phyloP scores from a whole-genome alignment of 306 rosid species.

The Hylodesmum podocarpum region DNA sequence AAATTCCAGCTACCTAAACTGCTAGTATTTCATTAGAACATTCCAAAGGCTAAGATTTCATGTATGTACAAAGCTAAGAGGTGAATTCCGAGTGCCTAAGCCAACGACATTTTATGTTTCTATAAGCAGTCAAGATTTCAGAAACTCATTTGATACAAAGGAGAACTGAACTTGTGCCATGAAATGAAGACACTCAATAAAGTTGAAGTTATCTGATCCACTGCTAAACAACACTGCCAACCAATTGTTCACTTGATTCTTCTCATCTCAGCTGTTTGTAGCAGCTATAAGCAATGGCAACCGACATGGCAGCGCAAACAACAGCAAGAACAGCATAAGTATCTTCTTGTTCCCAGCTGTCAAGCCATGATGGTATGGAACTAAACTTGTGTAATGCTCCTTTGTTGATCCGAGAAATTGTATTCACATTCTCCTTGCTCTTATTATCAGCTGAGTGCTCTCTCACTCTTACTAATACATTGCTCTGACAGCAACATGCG shows the following conservation, averaged over 20 bases:
- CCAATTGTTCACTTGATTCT: not conserved
- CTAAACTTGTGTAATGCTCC: slow-evolving; percentile 45
- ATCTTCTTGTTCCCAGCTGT: slow-evolving; percentile 86
- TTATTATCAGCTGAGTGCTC: slow-evolving; percentile 33
- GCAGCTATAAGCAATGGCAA: slow-evolving; percentile 71
- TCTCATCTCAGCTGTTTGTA: slow-evolving; percentile 55
- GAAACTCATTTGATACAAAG: not conserved
- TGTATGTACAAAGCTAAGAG: slow-evolving; percentile 14
- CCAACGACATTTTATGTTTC: not conserved
- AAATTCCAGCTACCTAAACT: not conserved
- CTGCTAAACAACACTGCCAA: not conserved
- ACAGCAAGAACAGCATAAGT: slow-evolving; percentile 73
- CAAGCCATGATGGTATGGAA: slow-evolving; percentile 66
- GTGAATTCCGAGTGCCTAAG: not conserved
- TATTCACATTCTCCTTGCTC: slow-evolving; percentile 28
- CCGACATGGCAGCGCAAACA: slow-evolving; percentile 74
- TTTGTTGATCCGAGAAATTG: slow-evolving; percentile 38
- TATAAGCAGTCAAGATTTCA: not conserved
- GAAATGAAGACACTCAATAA: not conserved
- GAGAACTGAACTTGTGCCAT: not conserved
- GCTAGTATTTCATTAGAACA: not conserved
- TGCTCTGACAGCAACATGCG: slow-evolving; percentile 57
- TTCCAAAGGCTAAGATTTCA: not conserved
- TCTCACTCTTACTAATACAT: slow-evolving; percentile 19
- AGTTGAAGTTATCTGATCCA: not conserved